phyloP scores from a whole-genome alignment of 495 filamentous ascomycete genomes.

The Xylaria scruposa region DNA sequence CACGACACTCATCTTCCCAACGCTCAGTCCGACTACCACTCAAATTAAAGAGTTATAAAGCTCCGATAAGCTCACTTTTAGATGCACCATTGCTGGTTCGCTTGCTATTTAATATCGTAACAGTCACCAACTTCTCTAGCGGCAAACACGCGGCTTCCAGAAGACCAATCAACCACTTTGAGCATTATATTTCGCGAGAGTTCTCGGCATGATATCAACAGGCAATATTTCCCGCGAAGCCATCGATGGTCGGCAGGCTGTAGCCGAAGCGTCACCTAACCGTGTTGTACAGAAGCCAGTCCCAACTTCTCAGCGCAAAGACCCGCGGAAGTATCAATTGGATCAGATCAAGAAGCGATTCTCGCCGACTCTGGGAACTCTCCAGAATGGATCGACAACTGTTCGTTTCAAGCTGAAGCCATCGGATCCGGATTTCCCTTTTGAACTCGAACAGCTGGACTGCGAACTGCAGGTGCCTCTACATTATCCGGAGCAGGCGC shows the following conservation, averaged over 20 bases:
- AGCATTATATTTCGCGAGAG: background rate
- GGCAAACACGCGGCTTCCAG: background rate
- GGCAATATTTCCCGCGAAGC: conserved; percentile 31
- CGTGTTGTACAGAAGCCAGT: conserved; percentile 69
- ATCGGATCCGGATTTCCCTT: conserved; percentile 90
- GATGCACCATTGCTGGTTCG: background rate
- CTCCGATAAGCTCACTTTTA: background rate
- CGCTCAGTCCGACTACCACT: background rate
- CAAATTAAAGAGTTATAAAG: background rate
- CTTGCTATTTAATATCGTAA: background rate
- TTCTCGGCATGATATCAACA: conserved; percentile 37
- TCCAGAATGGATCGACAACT: conserved; percentile 58
- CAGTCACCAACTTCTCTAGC: background rate
- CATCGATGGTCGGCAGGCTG: conserved; percentile 46
- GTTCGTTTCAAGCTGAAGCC: conserved; percentile 71
- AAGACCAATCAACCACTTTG: background rate
- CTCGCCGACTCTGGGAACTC: conserved; percentile 62
- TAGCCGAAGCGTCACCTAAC: conserved; percentile 46
- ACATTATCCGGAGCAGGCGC: conserved; percentile 64
- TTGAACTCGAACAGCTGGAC: conserved; percentile 73
- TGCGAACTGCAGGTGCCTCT: conserved; percentile 74
- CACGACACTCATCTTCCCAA: background rate
- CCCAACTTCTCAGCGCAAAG: conserved; percentile 66
- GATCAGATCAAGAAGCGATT: conserved; percentile 77
- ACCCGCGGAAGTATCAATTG: conserved; percentile 79